Conservation (phyloP, 768 basidiomycete species). For the Leccinellum albellum region DNA sequence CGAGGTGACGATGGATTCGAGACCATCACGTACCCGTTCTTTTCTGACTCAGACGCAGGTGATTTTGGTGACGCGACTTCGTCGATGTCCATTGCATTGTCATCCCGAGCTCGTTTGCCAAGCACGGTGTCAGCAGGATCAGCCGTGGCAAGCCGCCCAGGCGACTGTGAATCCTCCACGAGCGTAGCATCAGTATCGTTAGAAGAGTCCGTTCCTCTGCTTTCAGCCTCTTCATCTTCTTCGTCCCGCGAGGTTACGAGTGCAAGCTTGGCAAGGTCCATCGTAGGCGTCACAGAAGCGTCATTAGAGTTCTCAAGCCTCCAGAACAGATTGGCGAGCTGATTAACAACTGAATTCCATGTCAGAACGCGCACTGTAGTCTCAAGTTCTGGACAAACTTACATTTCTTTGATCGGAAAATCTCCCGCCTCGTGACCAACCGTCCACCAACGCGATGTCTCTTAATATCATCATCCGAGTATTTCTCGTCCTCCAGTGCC, state of each 20-base stretch:
- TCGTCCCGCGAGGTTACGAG: conserved; percentile 89
- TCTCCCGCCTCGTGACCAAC: conserved; percentile 74
- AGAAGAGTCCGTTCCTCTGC: conserved; percentile 72
- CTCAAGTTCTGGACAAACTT: conserved; percentile 24
- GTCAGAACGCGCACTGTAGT: conserved; percentile 8
- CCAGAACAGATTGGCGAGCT: conserved; percentile 75
- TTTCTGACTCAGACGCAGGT: conserved; percentile 33
- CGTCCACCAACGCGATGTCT: conserved; percentile 86
- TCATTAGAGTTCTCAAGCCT: conserved; percentile 64
- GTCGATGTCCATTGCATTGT: conserved; percentile 55
- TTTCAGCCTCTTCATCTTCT: conserved; percentile 75
- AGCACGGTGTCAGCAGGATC: conserved; percentile 53
- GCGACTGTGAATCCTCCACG: conserved; percentile 64
- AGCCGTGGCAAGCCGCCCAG: conserved; percentile 16
- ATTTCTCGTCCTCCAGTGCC: conserved; percentile 60
- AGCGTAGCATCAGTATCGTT: conserved; percentile 88
- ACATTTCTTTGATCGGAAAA: conserved; percentile 85
- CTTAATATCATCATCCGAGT: conserved; percentile 77
- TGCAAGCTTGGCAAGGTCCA: conserved; percentile 88
- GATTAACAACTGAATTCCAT: conserved; percentile 60
- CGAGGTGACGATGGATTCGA: conserved; percentile 35
- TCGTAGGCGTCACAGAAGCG: conserved; percentile 72
- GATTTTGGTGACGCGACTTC: conserved; percentile 29
- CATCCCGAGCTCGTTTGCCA: conserved; percentile 63
- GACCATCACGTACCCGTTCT: conserved; percentile 42